phyloP scores from a whole-genome alignment of 2,329 filamentous ascomycete species.

The Cladosporium sp. region DNA sequence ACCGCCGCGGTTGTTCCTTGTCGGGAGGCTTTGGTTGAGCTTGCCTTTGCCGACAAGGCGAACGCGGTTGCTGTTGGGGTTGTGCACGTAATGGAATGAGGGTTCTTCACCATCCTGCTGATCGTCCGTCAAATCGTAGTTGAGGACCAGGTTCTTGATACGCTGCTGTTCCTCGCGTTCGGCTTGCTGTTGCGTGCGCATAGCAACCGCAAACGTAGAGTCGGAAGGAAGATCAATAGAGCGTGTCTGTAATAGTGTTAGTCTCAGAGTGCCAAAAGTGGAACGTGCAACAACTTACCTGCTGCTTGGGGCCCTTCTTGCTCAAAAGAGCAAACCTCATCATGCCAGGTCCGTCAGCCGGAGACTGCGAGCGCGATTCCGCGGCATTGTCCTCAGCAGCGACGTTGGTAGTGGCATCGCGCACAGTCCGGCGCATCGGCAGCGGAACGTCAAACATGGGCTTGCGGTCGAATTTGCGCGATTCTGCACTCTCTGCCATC shows the following conservation, averaged over 20 bases:
- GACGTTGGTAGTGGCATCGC: conserved; percentile 46
- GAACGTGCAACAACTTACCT: conserved; percentile 51
- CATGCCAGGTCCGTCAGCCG: conserved; percentile 46
- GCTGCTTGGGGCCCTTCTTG: conserved; percentile 91
- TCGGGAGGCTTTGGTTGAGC: conserved; percentile 34
- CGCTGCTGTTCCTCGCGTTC: conserved; percentile 95
- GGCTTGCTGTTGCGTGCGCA: conserved; percentile 92
- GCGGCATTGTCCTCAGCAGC: conserved; percentile 36
- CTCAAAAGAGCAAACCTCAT: conserved; percentile 97
- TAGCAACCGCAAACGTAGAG: conserved; percentile 89
- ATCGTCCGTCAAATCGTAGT: conserved; percentile 84
- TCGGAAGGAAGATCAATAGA: conserved; percentile 86
- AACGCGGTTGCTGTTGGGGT: conserved; percentile 45
- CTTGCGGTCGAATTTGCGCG: conserved; percentile 92
- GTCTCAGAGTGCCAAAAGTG: neutral
- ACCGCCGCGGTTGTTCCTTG: conserved; percentile 12
- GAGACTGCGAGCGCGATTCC: conserved; percentile 34
- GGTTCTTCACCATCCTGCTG: conserved; percentile 63
- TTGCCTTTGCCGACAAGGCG: conserved; percentile 30
- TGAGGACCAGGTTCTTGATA: conserved; percentile 95
- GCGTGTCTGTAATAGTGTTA: conserved; percentile 57
- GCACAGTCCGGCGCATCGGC: conserved; percentile 67
- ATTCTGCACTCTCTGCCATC: conserved; percentile 96
- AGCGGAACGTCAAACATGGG: conserved; percentile 92
- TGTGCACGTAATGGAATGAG: conserved; percentile 38